Percentiles rank a stretch among this genome's conserved stretches.
phyloP scores from a whole-genome alignment of 108 stramenopile genomes.

The Cylindrotheca fusiformis region DNA sequence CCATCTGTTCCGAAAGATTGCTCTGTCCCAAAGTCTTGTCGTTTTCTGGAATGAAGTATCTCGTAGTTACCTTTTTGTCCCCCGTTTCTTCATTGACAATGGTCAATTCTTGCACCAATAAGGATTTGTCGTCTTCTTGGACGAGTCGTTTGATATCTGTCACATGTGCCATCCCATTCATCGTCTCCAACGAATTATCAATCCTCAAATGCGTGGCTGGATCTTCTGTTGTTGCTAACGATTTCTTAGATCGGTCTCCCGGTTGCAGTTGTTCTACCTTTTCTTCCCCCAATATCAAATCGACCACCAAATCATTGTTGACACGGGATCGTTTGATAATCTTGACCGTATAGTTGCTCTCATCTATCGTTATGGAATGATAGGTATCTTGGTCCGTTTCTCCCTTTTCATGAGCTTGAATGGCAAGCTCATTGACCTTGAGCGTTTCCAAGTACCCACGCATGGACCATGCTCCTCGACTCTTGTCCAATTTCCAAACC shows the following conservation, averaged over 20 bases:
- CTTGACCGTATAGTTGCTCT: constrained; percentile 30
- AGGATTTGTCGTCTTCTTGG: constrained; percentile 38
- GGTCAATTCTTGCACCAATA: constrained; percentile 68
- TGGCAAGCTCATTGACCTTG: constrained; percentile 75
- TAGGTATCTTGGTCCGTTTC: constrained; percentile 75
- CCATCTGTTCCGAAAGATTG: neutral
- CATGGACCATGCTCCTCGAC: constrained; percentile 67
- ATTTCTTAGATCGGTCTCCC: constrained; percentile 64
- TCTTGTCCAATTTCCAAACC: constrained; percentile 77
- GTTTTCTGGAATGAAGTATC: constrained; percentile 69
- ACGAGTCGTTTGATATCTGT: constrained; percentile 61
- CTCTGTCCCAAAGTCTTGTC: neutral
- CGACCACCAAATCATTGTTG: constrained; percentile 69
- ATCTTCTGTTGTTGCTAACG: constrained; percentile 63
- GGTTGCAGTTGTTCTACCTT: constrained; percentile 44
- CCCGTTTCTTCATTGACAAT: constrained; percentile 69
- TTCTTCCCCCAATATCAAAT: constrained; percentile 60
- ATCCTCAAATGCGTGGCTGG: constrained; percentile 53
- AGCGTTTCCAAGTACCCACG: constrained; percentile 76
- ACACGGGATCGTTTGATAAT: constrained; percentile 77
- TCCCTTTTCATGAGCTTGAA: constrained; percentile 86
- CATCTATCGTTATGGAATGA: constrained; percentile 47
- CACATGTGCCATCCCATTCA: constrained; percentile 80
- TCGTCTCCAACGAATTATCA: constrained; percentile 63
- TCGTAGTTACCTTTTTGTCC: constrained; percentile 51